Conservation (phyloP, 2,329 filamentous ascomycete species). For the Diaporthe australafricana region DNA sequence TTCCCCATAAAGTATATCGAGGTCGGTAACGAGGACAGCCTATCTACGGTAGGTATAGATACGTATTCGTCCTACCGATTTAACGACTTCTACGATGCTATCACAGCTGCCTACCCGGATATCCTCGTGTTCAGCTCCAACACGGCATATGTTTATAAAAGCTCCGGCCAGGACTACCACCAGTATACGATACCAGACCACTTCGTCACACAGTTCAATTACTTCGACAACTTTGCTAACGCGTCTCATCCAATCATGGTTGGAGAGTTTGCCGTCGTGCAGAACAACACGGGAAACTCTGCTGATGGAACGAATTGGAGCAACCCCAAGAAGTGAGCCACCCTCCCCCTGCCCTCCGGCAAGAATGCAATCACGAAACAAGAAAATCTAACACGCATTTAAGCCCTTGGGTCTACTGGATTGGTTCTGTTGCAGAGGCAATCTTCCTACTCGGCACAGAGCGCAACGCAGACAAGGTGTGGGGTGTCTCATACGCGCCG, state of each 20-base stretch:
- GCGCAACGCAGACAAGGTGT: slow-evolving; percentile 51
- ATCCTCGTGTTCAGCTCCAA: slow-evolving; percentile 34
- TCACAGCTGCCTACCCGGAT: slow-evolving; percentile 38
- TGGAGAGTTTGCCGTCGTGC: slow-evolving; percentile 51
- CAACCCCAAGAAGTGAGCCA: slow-evolving; percentile 28
- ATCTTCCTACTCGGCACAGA: slow-evolving; percentile 66
- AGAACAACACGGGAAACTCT: slow-evolving; percentile 45
- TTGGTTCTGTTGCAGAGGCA: slow-evolving; percentile 69
- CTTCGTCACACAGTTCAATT: slow-evolving; percentile 48
- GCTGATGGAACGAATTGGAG: slow-evolving; percentile 22
- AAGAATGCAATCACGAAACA: neutral
- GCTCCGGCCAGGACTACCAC: slow-evolving; percentile 50
- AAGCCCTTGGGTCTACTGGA: slow-evolving; percentile 60
- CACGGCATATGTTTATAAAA: slow-evolving; percentile 36
- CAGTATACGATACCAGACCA: slow-evolving; percentile 47
- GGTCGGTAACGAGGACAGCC: slow-evolving; percentile 65
- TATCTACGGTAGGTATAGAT: slow-evolving; percentile 50
- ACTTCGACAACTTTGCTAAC: slow-evolving; percentile 53
- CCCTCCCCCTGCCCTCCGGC: neutral
- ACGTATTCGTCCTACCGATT: slow-evolving; percentile 56
- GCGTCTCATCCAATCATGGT: slow-evolving; percentile 47
- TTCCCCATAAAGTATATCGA: slow-evolving; percentile 63
- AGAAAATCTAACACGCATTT: neutral
- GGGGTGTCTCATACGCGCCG: slow-evolving; percentile 31
- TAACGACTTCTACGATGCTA: slow-evolving; percentile 53